Conservation (phyloP, 805 yeast genomes). For the Saccharomycopsis capsularis region DNA sequence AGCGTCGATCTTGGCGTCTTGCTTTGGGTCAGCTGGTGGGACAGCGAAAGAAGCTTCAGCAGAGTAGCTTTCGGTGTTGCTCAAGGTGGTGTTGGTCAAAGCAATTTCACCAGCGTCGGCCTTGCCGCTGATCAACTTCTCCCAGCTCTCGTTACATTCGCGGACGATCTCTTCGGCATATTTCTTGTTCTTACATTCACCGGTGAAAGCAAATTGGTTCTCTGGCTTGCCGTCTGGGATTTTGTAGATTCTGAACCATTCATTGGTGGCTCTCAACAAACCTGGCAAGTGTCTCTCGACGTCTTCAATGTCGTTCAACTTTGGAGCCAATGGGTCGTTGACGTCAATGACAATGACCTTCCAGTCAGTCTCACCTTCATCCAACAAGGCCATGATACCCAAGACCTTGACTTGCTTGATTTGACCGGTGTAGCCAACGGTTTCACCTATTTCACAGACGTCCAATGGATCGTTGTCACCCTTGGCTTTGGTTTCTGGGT, state of each 20-base stretch:
- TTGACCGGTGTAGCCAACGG: conserved; percentile 59
- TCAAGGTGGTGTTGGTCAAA: conserved; percentile 69
- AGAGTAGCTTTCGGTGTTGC: conserved; percentile 46
- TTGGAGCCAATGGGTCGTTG: conserved; percentile 82
- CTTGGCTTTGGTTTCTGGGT: conserved; percentile 57
- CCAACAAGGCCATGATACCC: conserved; percentile 91
- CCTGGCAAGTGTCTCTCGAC: conserved; percentile 89
- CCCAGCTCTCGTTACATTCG: conserved; percentile 85
- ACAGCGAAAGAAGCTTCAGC: conserved; percentile 42
- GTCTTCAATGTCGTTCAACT: conserved; percentile 85
- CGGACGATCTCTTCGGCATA: conserved; percentile 80
- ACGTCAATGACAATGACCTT: conserved; percentile 85
- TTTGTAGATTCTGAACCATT: conserved; percentile 98
- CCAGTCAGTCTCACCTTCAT: conserved; percentile 89
- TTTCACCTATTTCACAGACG: conserved; percentile 74
- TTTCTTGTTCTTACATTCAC: conserved; percentile 79
- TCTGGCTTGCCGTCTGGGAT: conserved; percentile 97
- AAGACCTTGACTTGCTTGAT: conserved; percentile 85
- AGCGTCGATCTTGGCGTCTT: conserved; percentile 93
- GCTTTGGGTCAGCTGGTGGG: conserved; percentile 63
- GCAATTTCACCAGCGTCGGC: conserved; percentile 54
- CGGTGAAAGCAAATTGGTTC: conserved; percentile 95
- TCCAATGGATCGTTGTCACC: conserved; percentile 88
- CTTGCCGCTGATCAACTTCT: conserved; percentile 59
- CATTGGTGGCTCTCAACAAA: conserved; percentile 84